Base-by-base conservation (phyloP, 371 early-diverging fungal species). In the Chytridiales sp. region DNA sequence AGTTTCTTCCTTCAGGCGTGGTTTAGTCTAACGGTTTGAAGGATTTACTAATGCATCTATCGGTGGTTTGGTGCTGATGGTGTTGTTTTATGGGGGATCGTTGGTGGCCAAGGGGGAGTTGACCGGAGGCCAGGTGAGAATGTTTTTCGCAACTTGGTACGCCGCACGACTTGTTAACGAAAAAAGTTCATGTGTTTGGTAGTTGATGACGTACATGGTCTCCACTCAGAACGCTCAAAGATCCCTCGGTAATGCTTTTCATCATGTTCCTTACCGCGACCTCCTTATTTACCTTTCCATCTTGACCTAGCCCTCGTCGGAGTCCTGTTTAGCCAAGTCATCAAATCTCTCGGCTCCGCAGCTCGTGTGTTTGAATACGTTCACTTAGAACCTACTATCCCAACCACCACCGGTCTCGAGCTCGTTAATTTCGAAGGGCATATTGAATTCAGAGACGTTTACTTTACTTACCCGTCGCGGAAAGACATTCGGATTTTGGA, bases 221-320 rank as follows among this genome's bases (percentile, higher is more conserved):
- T 85, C 90, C 3, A 86, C 85, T 2, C 90, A 92, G 67, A 81
- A 81, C 6, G 85, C 90, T 0, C 90, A 91, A 51, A 77, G 80
- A 44, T 84, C 92, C 4, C 69, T 90, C 26, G 86, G 84, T 74
- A 69, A 11, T 36, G 1, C 2, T 26, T 56, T 26, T 32, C 9
- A 26, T 47, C 0, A 29, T 63, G 1, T 64, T 43, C 22, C 39
- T 21, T 53, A 15, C 46, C 53, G 4, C 11, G 22, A 39, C 26
- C 15, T 59, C 8, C 21, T 29, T 43, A 17, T 32, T n/a, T 17
- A 44, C 32, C 9, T 43, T 61, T 35, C 15, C n/a, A n/a, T 41
- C 30, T 1, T 50, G 9, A 46, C 21, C 17, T 43, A 77, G 81
- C 82, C 0, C 81, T 83, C 1, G 73, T 91, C 22, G 91, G 91